Percentiles rank a stretch among this genome's conserved stretches.
Conservation (phyloP, 768 basidiomycete genomes). For the Amyloporia xantha region DNA sequence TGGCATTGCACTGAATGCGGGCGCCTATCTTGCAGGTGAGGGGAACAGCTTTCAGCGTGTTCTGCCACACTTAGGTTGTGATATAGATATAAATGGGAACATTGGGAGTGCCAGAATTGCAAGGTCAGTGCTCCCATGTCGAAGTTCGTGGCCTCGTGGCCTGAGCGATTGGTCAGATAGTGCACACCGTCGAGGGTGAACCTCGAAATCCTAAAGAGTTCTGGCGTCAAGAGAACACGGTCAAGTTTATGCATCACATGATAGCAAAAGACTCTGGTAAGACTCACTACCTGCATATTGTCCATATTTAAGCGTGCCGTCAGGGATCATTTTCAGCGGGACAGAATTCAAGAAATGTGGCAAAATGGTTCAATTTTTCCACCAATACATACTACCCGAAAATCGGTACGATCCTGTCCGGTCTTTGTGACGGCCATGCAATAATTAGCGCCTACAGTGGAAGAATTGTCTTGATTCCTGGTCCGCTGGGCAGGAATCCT, state of each 20-base stretch:
- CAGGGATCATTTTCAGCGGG: background rate
- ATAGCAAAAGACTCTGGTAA: slow-evolving; percentile 16
- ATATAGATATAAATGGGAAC: slow-evolving; percentile 65
- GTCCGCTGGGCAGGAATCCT: slow-evolving; percentile 30
- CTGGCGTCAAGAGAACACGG: slow-evolving; percentile 23
- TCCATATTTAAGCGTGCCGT: background rate
- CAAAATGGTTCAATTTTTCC: slow-evolving; percentile 25
- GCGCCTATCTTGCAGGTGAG: slow-evolving; percentile 66
- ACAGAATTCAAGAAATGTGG: background rate
- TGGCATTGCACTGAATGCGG: slow-evolving; percentile 68
- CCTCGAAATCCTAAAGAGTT: slow-evolving; percentile 31
- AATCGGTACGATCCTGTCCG: no score
- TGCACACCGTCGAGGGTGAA: slow-evolving; percentile 15
- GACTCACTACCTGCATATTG: no score
- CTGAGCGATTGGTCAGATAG: slow-evolving; percentile 4
- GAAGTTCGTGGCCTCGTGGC: background rate
- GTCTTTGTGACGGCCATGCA: background rate
- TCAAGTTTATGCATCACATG: slow-evolving; percentile 6
- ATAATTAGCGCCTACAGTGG: slow-evolving; percentile 40
- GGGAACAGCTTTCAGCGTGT: no score
- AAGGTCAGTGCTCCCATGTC: slow-evolving; percentile 31
- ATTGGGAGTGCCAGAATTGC: slow-evolving; percentile 65
- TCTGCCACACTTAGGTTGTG: no score
- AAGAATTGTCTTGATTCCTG: slow-evolving; percentile 50
- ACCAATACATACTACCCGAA: slow-evolving; percentile 36